These are phyloP conservation scores for Prunus persica DNA, from an alignment of 306 rosid species.

Conservation along the genomic window DNA sequence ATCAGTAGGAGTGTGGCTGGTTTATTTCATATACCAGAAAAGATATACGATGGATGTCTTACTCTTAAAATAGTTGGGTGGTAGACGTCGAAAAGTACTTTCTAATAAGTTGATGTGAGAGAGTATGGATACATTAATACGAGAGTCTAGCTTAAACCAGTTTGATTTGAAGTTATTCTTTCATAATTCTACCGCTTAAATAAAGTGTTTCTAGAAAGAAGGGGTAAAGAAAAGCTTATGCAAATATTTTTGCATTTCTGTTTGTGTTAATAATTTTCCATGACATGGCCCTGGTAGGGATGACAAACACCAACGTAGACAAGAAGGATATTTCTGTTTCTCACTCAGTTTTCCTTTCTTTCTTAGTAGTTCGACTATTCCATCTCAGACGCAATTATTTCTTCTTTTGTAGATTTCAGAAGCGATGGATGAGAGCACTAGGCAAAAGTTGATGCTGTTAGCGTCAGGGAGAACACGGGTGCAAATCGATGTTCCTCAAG, in stretches of 20 bases:
- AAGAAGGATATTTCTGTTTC: not conserved
- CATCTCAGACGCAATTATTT: conserved; percentile 6
- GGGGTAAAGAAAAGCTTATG: conserved; percentile 1
- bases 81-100: not conserved
- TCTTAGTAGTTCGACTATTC: not conserved
- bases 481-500: conserved; percentile 43
- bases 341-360: not conserved
- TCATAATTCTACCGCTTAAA: not conserved
- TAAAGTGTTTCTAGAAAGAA: not conserved
- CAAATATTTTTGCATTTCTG: not conserved
- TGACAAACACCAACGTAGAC: not conserved
- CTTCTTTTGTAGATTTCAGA: conserved; percentile 48
- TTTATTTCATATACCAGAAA: not conserved
- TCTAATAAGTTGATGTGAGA: not conserved
- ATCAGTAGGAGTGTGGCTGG: not conserved
- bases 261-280: not conserved
- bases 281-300: not conserved
- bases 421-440: conserved; percentile 44
- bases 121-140: not conserved
- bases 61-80: not conserved
- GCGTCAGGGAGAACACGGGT: conserved; percentile 33
- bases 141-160: not conserved
- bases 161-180: not conserved
- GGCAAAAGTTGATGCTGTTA: conserved; percentile 41
- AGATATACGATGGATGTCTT: not conserved